These are phyloP conservation scores for Incumbomyces delicatus DNA, from an alignment of 2,329 filamentous ascomycete genomes.

Conservation along the genomic window DNA sequence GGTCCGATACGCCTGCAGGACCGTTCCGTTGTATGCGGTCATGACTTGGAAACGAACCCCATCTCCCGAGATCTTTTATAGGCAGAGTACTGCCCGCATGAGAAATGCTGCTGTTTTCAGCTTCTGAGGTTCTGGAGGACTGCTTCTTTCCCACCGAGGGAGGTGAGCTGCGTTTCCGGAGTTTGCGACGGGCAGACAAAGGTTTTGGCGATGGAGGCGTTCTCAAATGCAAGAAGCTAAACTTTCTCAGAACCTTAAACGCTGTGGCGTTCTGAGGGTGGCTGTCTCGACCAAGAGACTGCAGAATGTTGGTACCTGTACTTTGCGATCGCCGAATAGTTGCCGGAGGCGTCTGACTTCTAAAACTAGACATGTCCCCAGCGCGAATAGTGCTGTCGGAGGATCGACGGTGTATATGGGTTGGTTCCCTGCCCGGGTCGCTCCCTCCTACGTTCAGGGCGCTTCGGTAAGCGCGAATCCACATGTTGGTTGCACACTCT, in stretches of 20 bases:
- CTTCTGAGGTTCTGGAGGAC: not conserved
- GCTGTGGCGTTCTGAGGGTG: not conserved
- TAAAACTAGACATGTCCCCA: not conserved
- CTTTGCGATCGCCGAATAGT: not conserved
- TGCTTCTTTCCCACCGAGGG: not conserved
- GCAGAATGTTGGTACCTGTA: not conserved
- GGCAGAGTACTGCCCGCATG: slow-evolving; percentile 9
- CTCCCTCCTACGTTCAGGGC: not conserved
- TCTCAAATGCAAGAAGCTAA: not conserved
- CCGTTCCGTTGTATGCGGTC: slow-evolving; percentile 15
- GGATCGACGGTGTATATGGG: not conserved
- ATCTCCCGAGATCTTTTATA: slow-evolving; percentile 14
- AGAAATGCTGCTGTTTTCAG: not conserved
- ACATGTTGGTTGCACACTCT: slow-evolving; percentile 5
- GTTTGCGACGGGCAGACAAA: not conserved
- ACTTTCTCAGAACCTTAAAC: not conserved
- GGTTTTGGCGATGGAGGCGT: not conserved
- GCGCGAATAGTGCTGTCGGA: not conserved
- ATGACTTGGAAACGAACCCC: slow-evolving; percentile 20
- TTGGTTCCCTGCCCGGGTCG: not conserved
- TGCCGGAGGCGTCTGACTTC: not conserved
- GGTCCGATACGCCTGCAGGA: slow-evolving; percentile 14
- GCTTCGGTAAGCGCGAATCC: not conserved
- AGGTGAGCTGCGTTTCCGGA: slow-evolving; percentile 1
- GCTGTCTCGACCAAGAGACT: not conserved